A percentile compares a stretch with the other conserved stretches of the same genome.
Conservation (phyloP, 2,329 filamentous ascomycete species). For the Alternaria ventricosa region DNA sequence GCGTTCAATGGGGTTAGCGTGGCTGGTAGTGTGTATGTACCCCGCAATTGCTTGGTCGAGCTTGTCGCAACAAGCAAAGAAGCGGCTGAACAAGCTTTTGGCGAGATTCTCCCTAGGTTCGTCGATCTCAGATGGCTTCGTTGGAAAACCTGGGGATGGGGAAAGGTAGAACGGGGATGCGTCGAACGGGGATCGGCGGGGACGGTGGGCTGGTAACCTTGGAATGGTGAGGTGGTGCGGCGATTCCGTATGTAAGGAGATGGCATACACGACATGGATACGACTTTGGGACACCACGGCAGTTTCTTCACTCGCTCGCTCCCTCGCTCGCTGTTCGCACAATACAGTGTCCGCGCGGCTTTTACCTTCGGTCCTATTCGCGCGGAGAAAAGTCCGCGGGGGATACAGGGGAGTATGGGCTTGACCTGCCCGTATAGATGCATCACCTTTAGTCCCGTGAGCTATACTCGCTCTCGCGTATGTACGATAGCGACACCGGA, state of each 20-base stretch:
- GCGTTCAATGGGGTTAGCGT: background rate
- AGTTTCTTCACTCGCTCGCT: background rate
- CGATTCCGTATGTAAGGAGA: background rate
- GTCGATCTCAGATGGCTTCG: background rate
- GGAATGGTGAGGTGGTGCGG: background rate
- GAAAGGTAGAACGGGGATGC: background rate
- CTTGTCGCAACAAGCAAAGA: background rate
- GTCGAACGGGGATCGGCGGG: background rate
- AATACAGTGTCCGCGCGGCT: background rate
- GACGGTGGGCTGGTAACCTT: background rate
- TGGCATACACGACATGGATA: too few relatives aligned
- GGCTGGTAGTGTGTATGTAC: background rate
- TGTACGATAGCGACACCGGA: background rate
- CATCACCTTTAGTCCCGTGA: background rate
- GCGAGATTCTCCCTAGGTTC: background rate
- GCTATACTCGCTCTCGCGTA: background rate
- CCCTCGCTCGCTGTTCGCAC: background rate
- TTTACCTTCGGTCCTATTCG: background rate
- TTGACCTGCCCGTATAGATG: background rate
- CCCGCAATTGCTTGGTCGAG: background rate
- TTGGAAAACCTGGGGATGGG: background rate
- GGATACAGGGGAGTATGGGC: background rate
- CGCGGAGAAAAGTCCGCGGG: background rate
- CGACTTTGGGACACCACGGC: background rate
- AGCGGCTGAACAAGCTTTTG: background rate